Base-by-base conservation (phyloP, 768 basidiomycete species). In the Leccinum subgranulosum region DNA sequence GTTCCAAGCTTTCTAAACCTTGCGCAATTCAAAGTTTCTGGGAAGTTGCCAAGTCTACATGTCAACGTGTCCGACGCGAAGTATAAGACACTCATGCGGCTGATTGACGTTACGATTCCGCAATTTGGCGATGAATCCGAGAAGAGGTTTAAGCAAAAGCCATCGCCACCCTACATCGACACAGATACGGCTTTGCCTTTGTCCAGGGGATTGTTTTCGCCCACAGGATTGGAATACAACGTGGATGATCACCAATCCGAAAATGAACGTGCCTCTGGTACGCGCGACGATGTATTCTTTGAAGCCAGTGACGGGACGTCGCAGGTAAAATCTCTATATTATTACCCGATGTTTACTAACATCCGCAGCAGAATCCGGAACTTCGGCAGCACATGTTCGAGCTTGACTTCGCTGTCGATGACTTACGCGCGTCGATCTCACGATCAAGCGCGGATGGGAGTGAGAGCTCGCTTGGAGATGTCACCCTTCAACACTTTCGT, bases 61-160 rank as follows among this genome's bases (percentile, higher is more conserved):
- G 80, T 97, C 70, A 98, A 99, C 71, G 75, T 95, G 47, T 94
- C 92, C 21, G 92, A 94, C 66, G 83, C 84, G 8, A 96, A 95
- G 71, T 96, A 96, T 74, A 89, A 95, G 74, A 83, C 87, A 1
- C 74, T 98, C 46, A 93, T 99, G 91, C 85, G 92, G 9, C 78
- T 98, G 56, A 83, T 98, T 64, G 95, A 98, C 65, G 86, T 94
- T 27, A 84, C 87, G 28, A 86, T 98, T 39, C 97, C 97, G 14
- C 83, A 87, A 57, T 88, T 98, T 63, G 87, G 83, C 46, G 77
- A 81, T 25, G 78, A 74, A 23, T 60, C 64, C 29, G 70, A 64
- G 49, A 69, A 70, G 11, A 53, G 56, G 51, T 51, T 53, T 50
- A 64, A 56, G 48, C 61, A 52, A 46, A 66, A 50, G 29, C 61